Conservation (phyloP, 2,329 filamentous ascomycete species). For the Paracamarosporium sp. region DNA sequence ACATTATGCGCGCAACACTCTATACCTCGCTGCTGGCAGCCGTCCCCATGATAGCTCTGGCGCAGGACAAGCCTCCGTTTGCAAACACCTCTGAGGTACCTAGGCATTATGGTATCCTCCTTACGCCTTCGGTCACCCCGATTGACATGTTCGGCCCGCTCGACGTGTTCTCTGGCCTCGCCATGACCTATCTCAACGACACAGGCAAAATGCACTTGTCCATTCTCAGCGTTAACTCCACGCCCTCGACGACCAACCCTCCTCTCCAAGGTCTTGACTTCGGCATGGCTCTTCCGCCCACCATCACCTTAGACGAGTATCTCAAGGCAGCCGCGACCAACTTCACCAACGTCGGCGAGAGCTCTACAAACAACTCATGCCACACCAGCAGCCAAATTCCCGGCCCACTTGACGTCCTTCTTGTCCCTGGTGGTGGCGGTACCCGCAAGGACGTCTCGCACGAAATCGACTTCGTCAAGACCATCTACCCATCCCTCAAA, state of each 20-base stretch:
- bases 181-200: constrained; percentile 13
- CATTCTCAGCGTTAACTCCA: constrained; percentile 16
- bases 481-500: constrained; percentile 28
- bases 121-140: constrained; percentile 26
- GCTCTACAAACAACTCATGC: not conserved
- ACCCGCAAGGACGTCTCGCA: constrained; percentile 22
- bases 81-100: constrained; percentile 9
- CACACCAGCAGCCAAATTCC: not conserved
- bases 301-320: constrained; percentile 55
- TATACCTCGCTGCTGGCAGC: constrained; percentile 5
- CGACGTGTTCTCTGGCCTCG: constrained; percentile 45
- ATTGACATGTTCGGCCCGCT: constrained; percentile 46
- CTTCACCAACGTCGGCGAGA: constrained; percentile 26
- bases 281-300: constrained; percentile 48
- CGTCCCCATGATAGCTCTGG: not conserved
- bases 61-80: constrained; percentile 3
- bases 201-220: constrained; percentile 21
- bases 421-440: constrained; percentile 67
- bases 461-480: constrained; percentile 14
- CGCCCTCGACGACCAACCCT: constrained; percentile 26
- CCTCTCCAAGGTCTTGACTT: constrained; percentile 16
- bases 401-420: constrained; percentile 60
- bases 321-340: constrained; percentile 38
- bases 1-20: not conserved
- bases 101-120: constrained; percentile 19